phyloP scores from a whole-genome alignment of 164 flowering plant genomes.

The Vitis rupestris region DNA sequence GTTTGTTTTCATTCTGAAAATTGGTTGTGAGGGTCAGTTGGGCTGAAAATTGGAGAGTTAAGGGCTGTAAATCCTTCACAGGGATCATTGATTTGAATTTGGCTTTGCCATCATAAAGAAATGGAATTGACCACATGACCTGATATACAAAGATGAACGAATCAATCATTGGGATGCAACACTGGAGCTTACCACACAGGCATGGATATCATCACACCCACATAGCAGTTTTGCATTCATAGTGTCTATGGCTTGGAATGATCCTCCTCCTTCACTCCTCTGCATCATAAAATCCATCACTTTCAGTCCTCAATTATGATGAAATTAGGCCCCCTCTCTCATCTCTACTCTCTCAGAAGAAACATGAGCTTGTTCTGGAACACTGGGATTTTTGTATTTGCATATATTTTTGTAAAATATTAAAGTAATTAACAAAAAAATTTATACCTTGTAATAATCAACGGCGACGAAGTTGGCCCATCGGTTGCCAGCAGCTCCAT shows the following conservation, averaged over 20 bases:
- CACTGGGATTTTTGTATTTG: no score
- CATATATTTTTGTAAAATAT: no score
- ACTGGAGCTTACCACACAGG: conserved; percentile 57
- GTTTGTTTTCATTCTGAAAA: no score
- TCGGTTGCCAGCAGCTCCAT: conserved; percentile 58
- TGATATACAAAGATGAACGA: no score
- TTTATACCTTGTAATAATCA: conserved; percentile 76
- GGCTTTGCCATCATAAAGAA: no score
- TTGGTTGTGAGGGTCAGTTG: no score
- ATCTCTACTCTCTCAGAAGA: no score
- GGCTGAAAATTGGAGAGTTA: conserved; percentile 11
- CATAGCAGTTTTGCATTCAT: conserved; percentile 74
- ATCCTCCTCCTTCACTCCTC: conserved; percentile 91
- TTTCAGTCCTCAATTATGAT: no score
- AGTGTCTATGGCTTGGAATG: conserved; percentile 72
- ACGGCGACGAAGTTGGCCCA: conserved; percentile 92
- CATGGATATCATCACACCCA: conserved; percentile 69
- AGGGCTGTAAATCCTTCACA: no score
- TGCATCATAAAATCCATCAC: conserved; percentile 19
- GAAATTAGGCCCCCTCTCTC: no score
- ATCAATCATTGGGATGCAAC: neutral
- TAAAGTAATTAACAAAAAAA: neutral
- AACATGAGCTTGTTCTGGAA: no score
- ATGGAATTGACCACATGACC: neutral
- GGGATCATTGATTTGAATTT: no score